A percentile compares a stretch with the other conserved stretches of the same genome.
phyloP scores from a whole-genome alignment of 2,329 filamentous ascomycete genomes.

The Exophiala sideris region DNA sequence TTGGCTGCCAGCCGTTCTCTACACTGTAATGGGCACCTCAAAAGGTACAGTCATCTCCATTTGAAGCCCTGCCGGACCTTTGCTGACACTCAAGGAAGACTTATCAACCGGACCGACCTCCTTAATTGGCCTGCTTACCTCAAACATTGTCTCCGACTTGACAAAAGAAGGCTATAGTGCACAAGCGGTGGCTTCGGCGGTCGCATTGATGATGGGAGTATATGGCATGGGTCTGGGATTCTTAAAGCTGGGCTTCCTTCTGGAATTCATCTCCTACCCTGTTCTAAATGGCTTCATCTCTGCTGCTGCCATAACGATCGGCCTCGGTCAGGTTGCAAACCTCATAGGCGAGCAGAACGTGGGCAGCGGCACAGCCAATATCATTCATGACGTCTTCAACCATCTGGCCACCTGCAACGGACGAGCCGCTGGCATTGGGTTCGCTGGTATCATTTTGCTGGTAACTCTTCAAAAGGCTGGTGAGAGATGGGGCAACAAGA shows the following conservation, averaged over 20 bases:
- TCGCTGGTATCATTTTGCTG: conserved; percentile 56
- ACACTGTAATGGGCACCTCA: conserved; percentile 60
- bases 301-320: conserved; percentile 63
- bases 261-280: conserved; percentile 64
- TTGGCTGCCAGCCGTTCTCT: conserved; percentile 57
- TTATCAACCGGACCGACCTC: conserved; percentile 63
- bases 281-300: conserved; percentile 65
- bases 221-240: conserved; percentile 59
- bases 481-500: conserved; percentile 57
- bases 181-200: conserved; percentile 57
- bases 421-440: conserved; percentile 58
- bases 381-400: conserved; percentile 58
- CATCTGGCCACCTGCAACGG: conserved; percentile 57
- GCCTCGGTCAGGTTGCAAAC: conserved; percentile 61
- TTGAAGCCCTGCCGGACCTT: background rate
- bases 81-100: conserved; percentile 35
- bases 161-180: conserved; percentile 50
- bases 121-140: conserved; percentile 61
- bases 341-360: conserved; percentile 56
- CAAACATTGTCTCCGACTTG: conserved; percentile 57
- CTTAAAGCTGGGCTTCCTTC: conserved; percentile 61
- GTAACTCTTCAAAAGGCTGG: conserved; percentile 57
- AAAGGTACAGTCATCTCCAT: conserved; percentile 46
- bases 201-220: conserved; percentile 62
- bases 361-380: conserved; percentile 52